Evolutionary conservation across 164 flowering plant genomes (phyloP), one percentile per base, ranked within the genome.

Genomic region (Magnolia kwangsiensis): DNA sequence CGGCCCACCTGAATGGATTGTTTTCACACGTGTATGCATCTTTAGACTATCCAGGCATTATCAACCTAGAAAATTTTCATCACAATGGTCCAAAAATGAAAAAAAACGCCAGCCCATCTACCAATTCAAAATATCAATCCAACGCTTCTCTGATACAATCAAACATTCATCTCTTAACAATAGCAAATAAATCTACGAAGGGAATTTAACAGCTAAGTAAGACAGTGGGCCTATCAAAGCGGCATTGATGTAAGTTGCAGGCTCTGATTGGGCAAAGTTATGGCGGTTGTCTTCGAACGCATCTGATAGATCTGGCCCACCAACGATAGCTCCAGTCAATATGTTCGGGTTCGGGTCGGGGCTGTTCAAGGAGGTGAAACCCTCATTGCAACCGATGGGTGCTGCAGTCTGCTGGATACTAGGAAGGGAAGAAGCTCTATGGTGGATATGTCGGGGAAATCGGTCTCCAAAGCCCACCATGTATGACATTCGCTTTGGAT

Each of bases 241-340:
- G 0, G 89, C 87, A 74, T 87, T 87, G 9, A 83, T 79, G 66
- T 85, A 87, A 0, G 89, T 87, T 13, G 87, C 69, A 0, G 88
- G 88, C 77, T 87, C 89, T 0, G 87, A 80, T 37, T 85, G 79
- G 0, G 51, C 31, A 63, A 37, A 74, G 58, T 84, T 63, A 16
- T 9, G 2, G 4, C 87, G 80, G 14, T 55, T 29, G 78, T 87
- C 88, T 0, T 19, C 27, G 58, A 21, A 87, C 1, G 16, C 13
- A 65, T 87, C 89, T 49, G 65, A 18, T 4, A 23, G 3, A 8
- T 75, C 83, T 0, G 88, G 90, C 20, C 88, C 90, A 10, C 90
- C 90, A 10, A 81, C 83, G 18, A 87, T 6, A 0, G 90, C 88
- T 2, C 88, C 90, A 0, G 68, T 51, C 0, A 81, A 78, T 21